Base-by-base conservation (phyloP, 2,329 filamentous ascomycete species). In the Fusarium bulbicola region DNA sequence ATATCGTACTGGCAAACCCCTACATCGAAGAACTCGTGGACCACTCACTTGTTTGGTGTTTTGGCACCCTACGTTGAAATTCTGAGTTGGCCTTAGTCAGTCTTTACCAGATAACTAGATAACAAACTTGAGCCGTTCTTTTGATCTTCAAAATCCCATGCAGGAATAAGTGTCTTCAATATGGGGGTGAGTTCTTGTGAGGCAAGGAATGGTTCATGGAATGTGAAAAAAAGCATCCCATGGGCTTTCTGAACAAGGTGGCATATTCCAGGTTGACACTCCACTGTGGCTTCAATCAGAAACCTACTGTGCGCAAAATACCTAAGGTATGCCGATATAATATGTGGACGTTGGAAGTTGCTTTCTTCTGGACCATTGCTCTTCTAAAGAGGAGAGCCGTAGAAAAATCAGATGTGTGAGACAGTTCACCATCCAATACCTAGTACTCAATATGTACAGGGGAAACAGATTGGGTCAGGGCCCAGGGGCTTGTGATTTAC, bases 71-170 rank as follows among this genome's bases (percentile, higher is more conserved):
- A 63, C 61, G 58, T 70, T 60, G 49, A 66, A 53, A 72, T 72
- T 70, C 59, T 30, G 65, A 59, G 57, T 76, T 61, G 63, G 76
- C 77, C 68, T 43, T 59, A 77, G 77, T 66, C 78, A 73, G 68
- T 79, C 78, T 50, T 79, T 79, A 76, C 74, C 45, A 74, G 52
- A 66, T 70, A 47, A 32, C 20, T 43, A 65, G 61, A 62, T 66
- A 73, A 71, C 71, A 66, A 71, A 61, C 70, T 66, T 50, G 28
- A 76, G 74, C 71, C 76, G 59, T 70, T 79, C 77, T 59, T 77
- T 79, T 56, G 46, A 61, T 30, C 28, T 4, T 47, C 24, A 12
- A 18, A 32, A 47, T 39, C 30, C 36, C 20, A 54, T 54, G 30
- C n/a, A 66, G 32, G 37, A 52, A 43, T 43, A 28, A 42, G 24